Evolutionary conservation across 352 stramenopile genomes (phyloP).

Genomic region (Phytopythium mirpurense): DNA sequence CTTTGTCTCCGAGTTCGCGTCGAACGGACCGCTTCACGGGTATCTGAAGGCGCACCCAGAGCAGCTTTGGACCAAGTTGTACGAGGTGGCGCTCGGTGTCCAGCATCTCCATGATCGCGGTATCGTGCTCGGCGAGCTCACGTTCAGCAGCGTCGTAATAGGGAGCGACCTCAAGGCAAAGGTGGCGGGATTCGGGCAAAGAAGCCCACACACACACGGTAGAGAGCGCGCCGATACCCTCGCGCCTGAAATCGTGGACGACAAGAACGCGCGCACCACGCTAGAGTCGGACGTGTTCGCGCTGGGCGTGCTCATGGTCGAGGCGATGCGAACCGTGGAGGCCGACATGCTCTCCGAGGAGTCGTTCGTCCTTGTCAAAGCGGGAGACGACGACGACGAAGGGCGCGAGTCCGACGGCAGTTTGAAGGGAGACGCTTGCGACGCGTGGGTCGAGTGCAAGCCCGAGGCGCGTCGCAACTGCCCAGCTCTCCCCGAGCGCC

Average conservation of each 20-base stretch:
- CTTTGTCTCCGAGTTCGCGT: background rate
- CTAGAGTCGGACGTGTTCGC: conserved; percentile 7
- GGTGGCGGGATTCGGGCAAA: background rate
- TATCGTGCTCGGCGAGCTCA: background rate
- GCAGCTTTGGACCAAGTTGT: conserved; percentile 2
- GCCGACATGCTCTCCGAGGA: background rate
- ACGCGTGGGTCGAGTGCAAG: background rate
- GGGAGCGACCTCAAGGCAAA: conserved; percentile 2
- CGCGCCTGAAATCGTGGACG: conserved; percentile 18
- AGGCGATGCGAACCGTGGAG: conserved; percentile 1
- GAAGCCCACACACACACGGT: background rate
- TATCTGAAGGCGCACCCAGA: conserved; percentile 10
- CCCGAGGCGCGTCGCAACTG: background rate
- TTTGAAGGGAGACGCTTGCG: background rate
- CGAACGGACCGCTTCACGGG: conserved; percentile 7
- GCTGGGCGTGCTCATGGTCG: background rate
- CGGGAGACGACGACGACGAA: background rate
- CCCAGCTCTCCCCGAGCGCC: background rate
- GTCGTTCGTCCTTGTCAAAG: background rate
- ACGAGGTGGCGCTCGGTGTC: conserved; percentile 6
- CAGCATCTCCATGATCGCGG: conserved; percentile 2
- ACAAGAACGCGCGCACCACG: conserved; percentile 3
- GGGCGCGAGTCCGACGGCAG: background rate
- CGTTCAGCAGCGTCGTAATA: background rate
- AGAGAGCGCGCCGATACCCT: background rate